phyloP scores from a whole-genome alignment of 1,284 basidiomycete species.

The Irpex sp. region DNA sequence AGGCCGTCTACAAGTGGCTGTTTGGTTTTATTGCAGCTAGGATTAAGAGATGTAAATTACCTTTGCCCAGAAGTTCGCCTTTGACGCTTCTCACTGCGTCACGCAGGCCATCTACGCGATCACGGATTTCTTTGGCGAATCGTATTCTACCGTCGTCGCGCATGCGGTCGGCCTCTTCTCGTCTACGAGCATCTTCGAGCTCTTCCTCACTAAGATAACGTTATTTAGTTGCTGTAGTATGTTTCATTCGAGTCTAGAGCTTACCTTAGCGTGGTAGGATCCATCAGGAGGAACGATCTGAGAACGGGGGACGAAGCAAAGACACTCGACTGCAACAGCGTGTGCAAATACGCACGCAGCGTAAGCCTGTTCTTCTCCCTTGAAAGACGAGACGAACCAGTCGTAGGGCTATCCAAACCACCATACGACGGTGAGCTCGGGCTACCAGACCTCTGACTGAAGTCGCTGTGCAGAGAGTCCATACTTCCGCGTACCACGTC shows the following conservation, averaged over 20 bases:
- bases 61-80: conserved; percentile 84
- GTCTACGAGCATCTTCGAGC: conserved; percentile 67
- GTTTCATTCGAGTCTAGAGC: neutral
- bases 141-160: conserved; percentile 83
- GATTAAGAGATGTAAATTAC: conserved; percentile 28
- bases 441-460: conserved; percentile 15
- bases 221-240: no score
- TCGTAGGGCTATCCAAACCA: conserved; percentile 5
- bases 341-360: conserved; percentile 85
- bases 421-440: conserved; percentile 7
- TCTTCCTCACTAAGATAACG: conserved; percentile 45
- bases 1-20: conserved; percentile 65
- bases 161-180: conserved; percentile 88
- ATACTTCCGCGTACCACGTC: conserved; percentile 16
- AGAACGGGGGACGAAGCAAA: conserved; percentile 85
- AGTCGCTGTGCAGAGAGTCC: conserved; percentile 19
- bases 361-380: conserved; percentile 96
- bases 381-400: conserved; percentile 46
- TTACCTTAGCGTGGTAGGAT: conserved; percentile 62
- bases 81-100: conserved; percentile 85
- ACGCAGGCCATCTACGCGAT: conserved; percentile 82
- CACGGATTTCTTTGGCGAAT: conserved; percentile 86
- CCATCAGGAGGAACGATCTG: conserved; percentile 79
- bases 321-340: conserved; percentile 67
- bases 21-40: neutral